Evolutionary conservation across 768 basidiomycete species (phyloP), one percentile per base, ranked within the genome.

Genomic region (Dendrothele bispora): DNA sequence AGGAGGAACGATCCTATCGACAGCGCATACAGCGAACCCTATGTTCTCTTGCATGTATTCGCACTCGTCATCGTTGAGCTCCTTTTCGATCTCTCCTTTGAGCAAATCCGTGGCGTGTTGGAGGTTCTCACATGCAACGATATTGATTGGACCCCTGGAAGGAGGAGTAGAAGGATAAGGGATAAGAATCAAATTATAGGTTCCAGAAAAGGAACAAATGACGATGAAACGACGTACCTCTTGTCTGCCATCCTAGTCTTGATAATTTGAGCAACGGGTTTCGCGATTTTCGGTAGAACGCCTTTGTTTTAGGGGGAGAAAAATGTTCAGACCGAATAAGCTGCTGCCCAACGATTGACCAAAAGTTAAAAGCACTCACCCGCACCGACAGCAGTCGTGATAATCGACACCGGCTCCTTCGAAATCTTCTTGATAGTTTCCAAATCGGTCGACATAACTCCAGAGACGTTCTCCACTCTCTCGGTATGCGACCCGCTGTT

Each of bases 21-120:
- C 68, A 26, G 68, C 61, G 55, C 71, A 73, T 55, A 71, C 67
- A 7, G 71, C 68, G 52, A 70, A 73, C 38, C 71, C 71, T 41
- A 73, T 55, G 45, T 69, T 43, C 38, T 56, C 39, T 10, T 50
- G 50, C 7, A 63, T 57, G 53, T 62, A 69, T 1, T 50, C 48
- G 15, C 49, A 55, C 41, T 68, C 67, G 38, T 61, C 55, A 5
- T 53, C 52, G 11, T 47, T 54, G 28, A 71, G 61, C 30, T 61
- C 50, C n/a, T 51, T 49, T 46, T 50, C 51, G 46, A 71, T 59
- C 47, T 62, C 55, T 26, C 64, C 54, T 7, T 55, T 53, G 35
- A 73, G 61, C 28, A 52, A 48, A 7, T 55, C 55, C 3, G 69
- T 71, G 28, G 69, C 68, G 20, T 61, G 57, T 34, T 71, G 57